Evolutionary conservation across 83 land plant genomes (phyloP).

Genomic region (Picea engelmannii): DNA sequence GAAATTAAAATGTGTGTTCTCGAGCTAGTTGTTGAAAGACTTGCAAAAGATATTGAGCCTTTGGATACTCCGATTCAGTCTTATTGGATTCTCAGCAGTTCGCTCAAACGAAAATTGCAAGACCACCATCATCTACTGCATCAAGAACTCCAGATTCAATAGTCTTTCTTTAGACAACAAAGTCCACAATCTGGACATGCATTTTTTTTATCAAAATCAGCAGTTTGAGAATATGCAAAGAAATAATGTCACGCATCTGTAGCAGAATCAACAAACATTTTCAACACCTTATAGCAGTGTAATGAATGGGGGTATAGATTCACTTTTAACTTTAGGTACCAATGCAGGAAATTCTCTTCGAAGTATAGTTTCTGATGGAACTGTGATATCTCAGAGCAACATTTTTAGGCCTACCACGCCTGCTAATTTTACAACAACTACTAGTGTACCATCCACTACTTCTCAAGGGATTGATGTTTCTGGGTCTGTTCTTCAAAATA

Average conservation of each 20-base stretch:
- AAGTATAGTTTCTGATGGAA: no score
- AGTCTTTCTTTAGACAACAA: no score
- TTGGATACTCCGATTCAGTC: no score
- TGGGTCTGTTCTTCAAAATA: not conserved
- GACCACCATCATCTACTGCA: not conserved
- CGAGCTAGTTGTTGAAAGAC: no score
- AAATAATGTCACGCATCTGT: not conserved
- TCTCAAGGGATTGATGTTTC: not conserved
- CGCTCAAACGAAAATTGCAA: no score
- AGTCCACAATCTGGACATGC: no score
- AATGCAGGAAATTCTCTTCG: not conserved
- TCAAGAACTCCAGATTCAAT: not conserved
- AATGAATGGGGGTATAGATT: not conserved
- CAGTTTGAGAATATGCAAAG: no score
- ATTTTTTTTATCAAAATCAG: no score
- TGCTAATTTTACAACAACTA: not conserved
- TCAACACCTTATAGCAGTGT: not conserved
- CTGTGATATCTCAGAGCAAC: not conserved
- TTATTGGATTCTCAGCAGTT: no score
- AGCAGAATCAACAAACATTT: conserved; percentile 1
- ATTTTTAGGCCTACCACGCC: not conserved
- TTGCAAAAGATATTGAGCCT: no score
- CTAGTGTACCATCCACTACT: not conserved
- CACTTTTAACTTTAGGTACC: not conserved
- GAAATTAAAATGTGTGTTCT: no score